phyloP scores from a whole-genome alignment of 441 rosid species.

The Pelargonium australe region DNA sequence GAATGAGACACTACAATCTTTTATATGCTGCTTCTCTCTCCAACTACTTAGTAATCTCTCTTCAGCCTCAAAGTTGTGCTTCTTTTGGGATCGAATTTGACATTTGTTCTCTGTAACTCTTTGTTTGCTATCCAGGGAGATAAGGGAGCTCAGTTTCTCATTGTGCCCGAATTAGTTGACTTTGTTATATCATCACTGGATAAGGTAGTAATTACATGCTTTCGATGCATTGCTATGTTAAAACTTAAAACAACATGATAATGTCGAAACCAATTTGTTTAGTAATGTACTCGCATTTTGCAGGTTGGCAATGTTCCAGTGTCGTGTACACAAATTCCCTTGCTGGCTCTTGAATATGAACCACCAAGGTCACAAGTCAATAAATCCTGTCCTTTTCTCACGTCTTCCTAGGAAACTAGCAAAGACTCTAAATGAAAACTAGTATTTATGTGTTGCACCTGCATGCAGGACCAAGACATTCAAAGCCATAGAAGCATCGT shows the following conservation, averaged over 20 bases:
- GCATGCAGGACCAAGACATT: slow-evolving; percentile 59
- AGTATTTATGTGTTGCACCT: background rate
- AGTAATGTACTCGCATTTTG: slow-evolving; percentile 9
- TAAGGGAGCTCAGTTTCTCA: slow-evolving; percentile 73
- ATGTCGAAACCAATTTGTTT: background rate
- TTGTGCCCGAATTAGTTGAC: slow-evolving; percentile 82
- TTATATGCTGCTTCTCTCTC: too few relatives aligned
- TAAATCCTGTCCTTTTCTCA: background rate
- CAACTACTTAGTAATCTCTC: too few relatives aligned
- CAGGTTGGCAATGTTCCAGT: slow-evolving; percentile 81
- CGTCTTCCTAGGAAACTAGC: background rate
- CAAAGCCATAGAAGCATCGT: slow-evolving; percentile 69
- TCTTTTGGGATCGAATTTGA: too few relatives aligned
- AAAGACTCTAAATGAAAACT: too few relatives aligned
- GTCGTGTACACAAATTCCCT: slow-evolving; percentile 63
- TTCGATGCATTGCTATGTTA: background rate
- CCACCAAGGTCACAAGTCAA: slow-evolving; percentile 57
- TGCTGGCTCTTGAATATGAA: slow-evolving; percentile 76
- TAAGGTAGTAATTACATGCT: slow-evolving; percentile 46
- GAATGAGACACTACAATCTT: too few relatives aligned
- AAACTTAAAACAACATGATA: too few relatives aligned
- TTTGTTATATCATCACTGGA: slow-evolving; percentile 61
- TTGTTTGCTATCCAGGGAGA: slow-evolving; percentile 45
- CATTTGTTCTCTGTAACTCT: slow-evolving; percentile 8
- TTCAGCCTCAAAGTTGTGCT: too few relatives aligned